These are phyloP conservation scores for Groenewaldozyma salmanticensis DNA, from an alignment of 805 yeast species.

Conservation along the genomic window DNA sequence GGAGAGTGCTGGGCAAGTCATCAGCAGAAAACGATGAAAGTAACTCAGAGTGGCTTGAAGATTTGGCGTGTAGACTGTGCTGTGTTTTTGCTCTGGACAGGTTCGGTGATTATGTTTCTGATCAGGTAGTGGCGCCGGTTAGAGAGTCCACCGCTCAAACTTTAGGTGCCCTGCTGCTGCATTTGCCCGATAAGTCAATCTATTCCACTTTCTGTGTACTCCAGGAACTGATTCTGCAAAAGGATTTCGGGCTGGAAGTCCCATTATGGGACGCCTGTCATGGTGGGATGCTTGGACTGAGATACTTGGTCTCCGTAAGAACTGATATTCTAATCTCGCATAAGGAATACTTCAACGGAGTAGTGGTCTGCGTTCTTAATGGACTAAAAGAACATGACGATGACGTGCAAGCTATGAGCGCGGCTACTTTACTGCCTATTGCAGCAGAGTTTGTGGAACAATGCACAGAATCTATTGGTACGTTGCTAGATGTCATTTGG, in stretches of 20 bases:
- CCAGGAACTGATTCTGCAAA: slow-evolving; percentile 60
- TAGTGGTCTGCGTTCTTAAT: slow-evolving; percentile 76
- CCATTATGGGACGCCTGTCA: slow-evolving; percentile 96
- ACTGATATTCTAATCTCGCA: slow-evolving; percentile 61
- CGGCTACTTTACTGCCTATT: slow-evolving; percentile 84
- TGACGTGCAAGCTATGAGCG: slow-evolving; percentile 96
- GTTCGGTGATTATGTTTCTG: slow-evolving; percentile 95
- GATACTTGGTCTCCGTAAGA: slow-evolving; percentile 85
- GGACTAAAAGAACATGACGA: slow-evolving; percentile 77
- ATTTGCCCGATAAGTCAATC: slow-evolving; percentile 51
- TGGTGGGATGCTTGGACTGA: slow-evolving; percentile 90
- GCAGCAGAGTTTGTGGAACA: slow-evolving; percentile 75
- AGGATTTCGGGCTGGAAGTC: slow-evolving; percentile 32
- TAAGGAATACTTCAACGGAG: slow-evolving; percentile 50
- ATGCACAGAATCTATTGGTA: slow-evolving; percentile 38
- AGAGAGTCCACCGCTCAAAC: slow-evolving; percentile 95
- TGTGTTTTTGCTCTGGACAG: slow-evolving; percentile 86
- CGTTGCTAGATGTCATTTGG: slow-evolving; percentile 71
- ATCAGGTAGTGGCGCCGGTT: slow-evolving; percentile 97
- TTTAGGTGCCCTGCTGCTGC: slow-evolving; percentile 77
- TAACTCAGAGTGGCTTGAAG: slow-evolving; percentile 70
- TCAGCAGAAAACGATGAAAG: slow-evolving; percentile 51
- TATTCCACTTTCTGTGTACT: slow-evolving; percentile 55
- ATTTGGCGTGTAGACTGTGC: slow-evolving; percentile 73
- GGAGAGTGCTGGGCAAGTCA: slow-evolving; percentile 60